These are phyloP conservation scores for Gossypium australe DNA, from an alignment of 345 rosid genomes.

Conservation along the genomic window DNA sequence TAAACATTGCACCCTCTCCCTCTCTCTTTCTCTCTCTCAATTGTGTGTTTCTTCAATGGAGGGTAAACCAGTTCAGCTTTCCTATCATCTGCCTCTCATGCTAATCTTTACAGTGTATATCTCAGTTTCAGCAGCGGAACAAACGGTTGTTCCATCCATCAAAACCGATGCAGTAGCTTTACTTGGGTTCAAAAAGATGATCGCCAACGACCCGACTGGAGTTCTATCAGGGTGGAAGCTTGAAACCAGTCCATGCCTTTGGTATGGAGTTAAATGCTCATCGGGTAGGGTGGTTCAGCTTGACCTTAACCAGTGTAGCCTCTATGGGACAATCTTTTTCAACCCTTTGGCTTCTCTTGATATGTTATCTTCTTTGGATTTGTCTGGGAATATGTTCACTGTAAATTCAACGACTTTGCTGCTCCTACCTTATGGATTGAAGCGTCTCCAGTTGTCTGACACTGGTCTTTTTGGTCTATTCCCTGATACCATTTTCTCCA, in stretches of 20 bases:
- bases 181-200: constrained; percentile 60
- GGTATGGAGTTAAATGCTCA: constrained; percentile 74
- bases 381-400: constrained; percentile 52
- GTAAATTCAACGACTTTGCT: constrained; percentile 67
- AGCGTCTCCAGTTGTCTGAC: constrained; percentile 60
- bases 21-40: constrained; percentile 15
- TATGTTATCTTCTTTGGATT: constrained; percentile 51
- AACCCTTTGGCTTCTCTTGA: constrained; percentile 54
- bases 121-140: constrained; percentile 25
- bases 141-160: constrained; percentile 34
- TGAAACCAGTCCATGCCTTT: constrained; percentile 49
- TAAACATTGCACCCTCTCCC: neutral
- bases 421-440: constrained; percentile 60
- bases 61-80: constrained; percentile 30
- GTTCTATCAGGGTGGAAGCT: constrained; percentile 58
- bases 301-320: constrained; percentile 53
- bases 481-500: constrained; percentile 57
- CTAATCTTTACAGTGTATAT: constrained; percentile 24
- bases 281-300: constrained; percentile 59
- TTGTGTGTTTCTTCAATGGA: constrained; percentile 46
- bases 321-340: constrained; percentile 53
- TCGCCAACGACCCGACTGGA: constrained; percentile 60
- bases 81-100: constrained; percentile 25
- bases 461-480: constrained; percentile 57
- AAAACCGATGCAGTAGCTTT: constrained; percentile 69